These are phyloP conservation scores for Rhipidocladum racemiflorum DNA, from an alignment of 176 grass and related monocot species.

Conservation along the genomic window DNA sequence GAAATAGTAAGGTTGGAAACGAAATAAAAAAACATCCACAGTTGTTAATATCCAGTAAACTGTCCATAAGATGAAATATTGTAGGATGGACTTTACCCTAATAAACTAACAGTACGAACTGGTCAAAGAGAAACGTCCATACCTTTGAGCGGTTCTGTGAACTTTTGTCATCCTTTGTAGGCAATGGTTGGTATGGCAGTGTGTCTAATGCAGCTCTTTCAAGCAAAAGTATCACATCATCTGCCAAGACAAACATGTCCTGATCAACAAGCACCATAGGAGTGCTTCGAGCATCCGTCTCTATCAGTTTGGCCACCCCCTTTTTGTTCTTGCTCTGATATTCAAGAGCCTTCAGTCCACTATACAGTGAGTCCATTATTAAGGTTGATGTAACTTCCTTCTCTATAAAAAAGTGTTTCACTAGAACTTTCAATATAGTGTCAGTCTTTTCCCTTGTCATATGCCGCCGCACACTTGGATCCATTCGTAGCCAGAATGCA, in stretches of 20 bases:
- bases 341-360: constrained; percentile 67
- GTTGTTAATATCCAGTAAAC: constrained; percentile 6
- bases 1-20: background rate
- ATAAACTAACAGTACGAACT: background rate
- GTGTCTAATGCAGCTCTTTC: constrained; percentile 73
- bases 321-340: constrained; percentile 68
- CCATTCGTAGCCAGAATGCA: constrained; percentile 74
- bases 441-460: constrained; percentile 82
- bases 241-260: constrained; percentile 80
- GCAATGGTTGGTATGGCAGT: constrained; percentile 66
- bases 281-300: constrained; percentile 51
- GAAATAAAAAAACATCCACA: constrained; percentile 13
- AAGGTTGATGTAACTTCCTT: constrained; percentile 94
- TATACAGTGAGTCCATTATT: constrained; percentile 81
- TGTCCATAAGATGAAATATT: constrained; percentile 16
- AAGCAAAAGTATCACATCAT: constrained; percentile 80
- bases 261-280: constrained; percentile 78
- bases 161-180: constrained; percentile 83
- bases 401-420: constrained; percentile 85
- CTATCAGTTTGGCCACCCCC: constrained; percentile 49
- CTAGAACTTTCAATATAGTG: constrained; percentile 68
- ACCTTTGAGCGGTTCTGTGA: constrained; percentile 78
- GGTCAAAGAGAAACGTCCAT: background rate
- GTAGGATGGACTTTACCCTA: background rate
- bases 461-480: constrained; percentile 44